Evolutionary conservation across 2,329 filamentous ascomycete species (phyloP).

Genomic region (Fusarium sp.): DNA sequence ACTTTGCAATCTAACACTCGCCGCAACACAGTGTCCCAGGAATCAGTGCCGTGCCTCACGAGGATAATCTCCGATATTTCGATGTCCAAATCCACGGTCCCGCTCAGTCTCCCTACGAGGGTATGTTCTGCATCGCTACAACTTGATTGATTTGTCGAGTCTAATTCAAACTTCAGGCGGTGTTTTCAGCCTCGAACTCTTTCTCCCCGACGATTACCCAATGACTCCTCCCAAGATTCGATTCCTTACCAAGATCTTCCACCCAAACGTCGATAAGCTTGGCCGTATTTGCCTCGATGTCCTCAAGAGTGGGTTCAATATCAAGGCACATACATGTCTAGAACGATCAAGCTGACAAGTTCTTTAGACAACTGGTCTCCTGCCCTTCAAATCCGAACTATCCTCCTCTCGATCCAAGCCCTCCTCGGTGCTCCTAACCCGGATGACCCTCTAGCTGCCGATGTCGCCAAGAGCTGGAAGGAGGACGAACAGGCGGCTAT

Average conservation of each 20-base stretch:
- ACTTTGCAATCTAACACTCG: slow-evolving; percentile 38
- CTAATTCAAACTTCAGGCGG: slow-evolving; percentile 64
- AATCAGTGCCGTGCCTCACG: slow-evolving; percentile 94
- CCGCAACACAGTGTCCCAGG: slow-evolving; percentile 80
- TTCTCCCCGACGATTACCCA: slow-evolving; percentile 97
- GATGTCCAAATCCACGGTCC: slow-evolving; percentile 97
- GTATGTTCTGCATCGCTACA: slow-evolving; percentile 60
- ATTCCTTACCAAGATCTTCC: slow-evolving; percentile 99
- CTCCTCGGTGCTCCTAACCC: slow-evolving; percentile 96
- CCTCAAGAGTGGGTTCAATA: slow-evolving; percentile 80
- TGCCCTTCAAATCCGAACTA: slow-evolving; percentile 96
- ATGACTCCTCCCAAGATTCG: slow-evolving; percentile 99
- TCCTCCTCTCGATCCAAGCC: slow-evolving; percentile 98
- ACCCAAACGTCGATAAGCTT: slow-evolving; percentile 98
- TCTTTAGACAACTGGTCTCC: slow-evolving; percentile 96
- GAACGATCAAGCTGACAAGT: slow-evolving; percentile 25
- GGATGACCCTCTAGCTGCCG: slow-evolving; percentile 97
- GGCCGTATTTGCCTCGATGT: slow-evolving; percentile 98
- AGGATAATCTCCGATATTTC: slow-evolving; percentile 98
- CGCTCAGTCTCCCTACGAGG: slow-evolving; percentile 93
- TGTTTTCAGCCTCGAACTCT: slow-evolving; percentile 96
- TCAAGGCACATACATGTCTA: not conserved
- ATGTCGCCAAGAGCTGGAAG: slow-evolving; percentile 98
- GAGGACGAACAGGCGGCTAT: slow-evolving; percentile 95
- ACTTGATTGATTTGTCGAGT: not conserved